phyloP scores from a whole-genome alignment of 345 rosid genomes.

The Melaleuca quinquenervia region DNA sequence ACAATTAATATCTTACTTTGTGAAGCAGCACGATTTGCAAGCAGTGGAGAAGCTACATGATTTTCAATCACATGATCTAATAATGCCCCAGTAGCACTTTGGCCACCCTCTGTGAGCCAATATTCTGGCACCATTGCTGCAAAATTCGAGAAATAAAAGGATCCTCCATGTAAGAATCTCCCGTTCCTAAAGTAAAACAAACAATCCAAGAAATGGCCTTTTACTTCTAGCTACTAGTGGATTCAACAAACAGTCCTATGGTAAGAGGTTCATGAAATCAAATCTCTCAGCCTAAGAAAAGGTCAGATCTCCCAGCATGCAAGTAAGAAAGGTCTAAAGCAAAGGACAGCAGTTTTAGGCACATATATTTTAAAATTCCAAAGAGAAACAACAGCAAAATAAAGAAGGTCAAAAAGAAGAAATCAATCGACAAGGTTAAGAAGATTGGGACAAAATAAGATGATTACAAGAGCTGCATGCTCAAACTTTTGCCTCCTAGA shows the following conservation, averaged over 20 bases:
- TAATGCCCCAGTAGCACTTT: conserved; percentile 97
- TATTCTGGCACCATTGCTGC: conserved; percentile 85
- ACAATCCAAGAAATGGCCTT: background rate
- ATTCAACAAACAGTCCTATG: background rate
- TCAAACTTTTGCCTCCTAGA: background rate
- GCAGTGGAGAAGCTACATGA: conserved; percentile 78
- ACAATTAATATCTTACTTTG: conserved; percentile 36
- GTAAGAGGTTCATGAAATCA: background rate
- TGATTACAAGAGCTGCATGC: background rate
- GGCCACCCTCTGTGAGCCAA: conserved; percentile 99
- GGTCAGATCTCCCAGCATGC: background rate
- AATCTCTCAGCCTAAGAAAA: background rate
- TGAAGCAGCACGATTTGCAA: conserved; percentile 91
- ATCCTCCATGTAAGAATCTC: background rate
- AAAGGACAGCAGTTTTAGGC: background rate
- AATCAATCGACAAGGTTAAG: background rate
- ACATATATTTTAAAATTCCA: background rate
- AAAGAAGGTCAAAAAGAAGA: background rate
- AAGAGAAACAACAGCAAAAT: background rate
- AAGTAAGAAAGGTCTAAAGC: background rate
- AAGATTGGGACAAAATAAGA: background rate
- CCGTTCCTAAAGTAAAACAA: background rate
- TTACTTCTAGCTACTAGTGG: background rate
- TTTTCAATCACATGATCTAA: conserved; percentile 76
- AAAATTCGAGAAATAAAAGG: conserved; percentile 2